Evolutionary conservation across 2,329 filamentous ascomycete genomes (phyloP).

Genomic region (Parascedosporium putredinis): DNA sequence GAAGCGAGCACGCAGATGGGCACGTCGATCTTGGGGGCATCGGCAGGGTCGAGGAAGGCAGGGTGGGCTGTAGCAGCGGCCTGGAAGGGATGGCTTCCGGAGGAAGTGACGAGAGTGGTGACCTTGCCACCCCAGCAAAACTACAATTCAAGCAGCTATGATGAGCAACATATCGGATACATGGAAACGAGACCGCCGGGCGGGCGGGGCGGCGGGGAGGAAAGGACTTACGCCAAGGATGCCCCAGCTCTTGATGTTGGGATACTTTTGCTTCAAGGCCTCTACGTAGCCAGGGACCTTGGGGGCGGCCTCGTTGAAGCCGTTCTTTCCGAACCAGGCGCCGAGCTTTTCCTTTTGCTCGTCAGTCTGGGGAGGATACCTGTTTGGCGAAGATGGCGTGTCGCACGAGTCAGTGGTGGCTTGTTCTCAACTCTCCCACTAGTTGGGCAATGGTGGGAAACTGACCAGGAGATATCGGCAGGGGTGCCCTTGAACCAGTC

Average conservation of each 20-base stretch:
- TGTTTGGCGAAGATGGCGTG: too few species aligned
- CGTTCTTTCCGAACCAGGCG: constrained; percentile 45
- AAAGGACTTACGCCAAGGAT: constrained; percentile 44
- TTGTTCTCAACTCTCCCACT: neutral
- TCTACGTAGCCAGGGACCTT: constrained; percentile 45
- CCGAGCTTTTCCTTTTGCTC: constrained; percentile 52
- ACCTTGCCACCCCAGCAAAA: constrained; percentile 68
- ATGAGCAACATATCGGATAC: too few species aligned
- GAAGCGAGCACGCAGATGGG: constrained; percentile 56
- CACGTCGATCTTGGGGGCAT: constrained; percentile 49
- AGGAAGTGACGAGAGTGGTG: constrained; percentile 38
- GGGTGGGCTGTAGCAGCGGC: constrained; percentile 44
- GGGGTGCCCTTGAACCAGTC: constrained; percentile 81
- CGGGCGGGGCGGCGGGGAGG: constrained; percentile 6
- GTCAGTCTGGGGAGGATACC: constrained; percentile 52
- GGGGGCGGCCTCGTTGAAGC: constrained; percentile 34
- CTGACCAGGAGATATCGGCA: constrained; percentile 38
- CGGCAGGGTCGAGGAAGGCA: constrained; percentile 52
- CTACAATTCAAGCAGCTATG: constrained; percentile 17
- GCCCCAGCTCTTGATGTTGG: constrained; percentile 47
- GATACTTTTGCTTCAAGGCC: constrained; percentile 40
- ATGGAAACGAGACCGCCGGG: neutral
- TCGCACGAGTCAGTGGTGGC: too few species aligned
- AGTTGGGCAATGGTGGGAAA: neutral
- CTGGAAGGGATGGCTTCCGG: constrained; percentile 43